Base-by-base conservation (phyloP, 306 rosid species). In the Dryas alaskensis region DNA sequence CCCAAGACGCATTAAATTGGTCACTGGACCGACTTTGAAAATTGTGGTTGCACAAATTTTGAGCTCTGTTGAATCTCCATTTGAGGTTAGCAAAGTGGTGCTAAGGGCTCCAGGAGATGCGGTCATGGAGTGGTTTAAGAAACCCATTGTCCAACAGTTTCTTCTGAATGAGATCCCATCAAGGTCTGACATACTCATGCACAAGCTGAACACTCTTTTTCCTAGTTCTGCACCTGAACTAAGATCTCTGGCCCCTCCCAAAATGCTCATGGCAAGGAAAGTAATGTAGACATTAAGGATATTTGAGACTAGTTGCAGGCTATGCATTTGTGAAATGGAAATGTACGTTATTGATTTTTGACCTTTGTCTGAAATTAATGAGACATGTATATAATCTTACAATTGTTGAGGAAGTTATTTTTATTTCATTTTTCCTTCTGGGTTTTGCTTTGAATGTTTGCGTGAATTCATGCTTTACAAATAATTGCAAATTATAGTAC, bases 31-130 rank as follows among this genome's bases (percentile, higher is more conserved):
- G 8, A 91, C 97, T 52, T 73, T 94, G 66, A 91, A 89, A 89
- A 92, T 94, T 70, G 98, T 91, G 68, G 69, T 88, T 46, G 98
- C 96, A 0, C 97, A 89, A 79, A 84, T 89, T 89, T 79, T 94
- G 84, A 86, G 85, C 85, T 88, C 97, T 0, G 96, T 94, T 60
- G 97, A 91, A 73, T 91, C 98, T 59, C 98, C 95, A 13, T 94
- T 94, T 79, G 98, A 94, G 89, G 97, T 94, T 45, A 88, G 97
- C 76, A 94, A 94, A 73, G 97, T 94, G 78, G 98, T 94, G 73
- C 81, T 94, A 66, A 88, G 98, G 74, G 97, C 97, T 22, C 88
- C 97, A 0, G 98, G 98, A 46, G 97, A 94, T 78, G 87, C 96
- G 10, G 90, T 88, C 77, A 89, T 94, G 98, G 97, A 89, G 63